Evolutionary conservation across 257 asterid species (phyloP).

Genomic region (Prunella vulgaris): DNA sequence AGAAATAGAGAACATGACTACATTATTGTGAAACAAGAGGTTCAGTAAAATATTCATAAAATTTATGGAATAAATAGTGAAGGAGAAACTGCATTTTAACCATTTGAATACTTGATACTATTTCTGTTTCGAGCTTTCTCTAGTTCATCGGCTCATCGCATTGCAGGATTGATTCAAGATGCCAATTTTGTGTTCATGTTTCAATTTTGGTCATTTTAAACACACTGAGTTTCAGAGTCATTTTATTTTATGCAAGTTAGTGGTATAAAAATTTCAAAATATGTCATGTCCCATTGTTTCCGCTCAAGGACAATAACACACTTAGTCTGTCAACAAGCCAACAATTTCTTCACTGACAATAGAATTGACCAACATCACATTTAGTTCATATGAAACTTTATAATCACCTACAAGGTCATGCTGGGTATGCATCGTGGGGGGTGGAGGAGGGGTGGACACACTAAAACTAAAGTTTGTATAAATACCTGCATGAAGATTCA

Average conservation of each 20-base stretch:
- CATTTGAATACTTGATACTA: background rate
- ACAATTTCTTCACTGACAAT: background rate
- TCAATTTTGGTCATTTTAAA: conserved; percentile 6
- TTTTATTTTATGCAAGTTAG: background rate
- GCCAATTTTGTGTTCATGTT: background rate
- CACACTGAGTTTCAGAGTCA: background rate
- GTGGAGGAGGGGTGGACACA: background rate
- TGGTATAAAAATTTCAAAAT: conserved; percentile 1
- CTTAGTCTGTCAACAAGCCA: background rate
- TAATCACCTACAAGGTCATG: conserved; percentile 1
- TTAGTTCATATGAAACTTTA: background rate
- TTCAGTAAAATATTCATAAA: background rate
- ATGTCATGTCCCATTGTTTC: background rate
- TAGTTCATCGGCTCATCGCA: background rate
- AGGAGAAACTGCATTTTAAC: background rate
- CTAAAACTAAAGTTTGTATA: conserved; percentile 11
- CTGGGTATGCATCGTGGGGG: background rate
- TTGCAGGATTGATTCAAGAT: conserved; percentile 2
- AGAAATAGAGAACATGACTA: background rate
- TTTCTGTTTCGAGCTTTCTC: conserved; percentile 10
- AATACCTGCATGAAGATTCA: conserved; percentile 86
- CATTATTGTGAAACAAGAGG: background rate
- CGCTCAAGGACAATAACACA: background rate
- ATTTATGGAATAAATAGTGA: background rate
- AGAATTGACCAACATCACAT: background rate